These are phyloP conservation scores for Picea glauca DNA, from an alignment of 75 land plant species.

Conservation along the genomic window DNA sequence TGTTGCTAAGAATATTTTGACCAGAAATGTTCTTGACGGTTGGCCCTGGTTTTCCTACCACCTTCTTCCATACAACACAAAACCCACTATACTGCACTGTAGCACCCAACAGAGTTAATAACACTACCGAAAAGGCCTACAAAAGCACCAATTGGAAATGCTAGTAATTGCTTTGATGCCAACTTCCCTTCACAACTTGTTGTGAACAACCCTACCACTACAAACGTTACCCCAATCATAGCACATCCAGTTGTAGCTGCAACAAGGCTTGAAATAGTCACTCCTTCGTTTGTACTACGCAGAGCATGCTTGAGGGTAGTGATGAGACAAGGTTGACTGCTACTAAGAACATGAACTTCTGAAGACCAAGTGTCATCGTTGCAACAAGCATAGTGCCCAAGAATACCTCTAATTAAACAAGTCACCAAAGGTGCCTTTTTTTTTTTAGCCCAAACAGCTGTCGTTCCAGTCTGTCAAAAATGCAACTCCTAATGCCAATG, in stretches of 20 bases:
- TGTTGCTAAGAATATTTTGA: constrained; percentile 67
- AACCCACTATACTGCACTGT: constrained; percentile 84
- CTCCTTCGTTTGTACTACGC: no score
- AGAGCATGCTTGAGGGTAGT: no score
- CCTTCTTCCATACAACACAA: constrained; percentile 86
- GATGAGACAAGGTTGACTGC: constrained; percentile 64
- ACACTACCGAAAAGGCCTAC: constrained; percentile 80
- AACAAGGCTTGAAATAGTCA: constrained; percentile 58
- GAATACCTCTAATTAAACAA: no score
- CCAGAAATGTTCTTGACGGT: constrained; percentile 83
- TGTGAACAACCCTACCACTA: constrained; percentile 57
- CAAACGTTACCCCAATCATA: constrained; percentile 72
- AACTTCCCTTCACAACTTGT: constrained; percentile 33
- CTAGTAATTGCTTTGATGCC: constrained; percentile 52
- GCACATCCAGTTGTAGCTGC: constrained; percentile 84
- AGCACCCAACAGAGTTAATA: constrained; percentile 85
- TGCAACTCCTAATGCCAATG: no score
- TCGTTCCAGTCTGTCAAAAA: no score
- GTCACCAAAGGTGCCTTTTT: no score
- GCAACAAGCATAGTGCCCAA: no score
- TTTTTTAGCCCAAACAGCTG: constrained; percentile 58
- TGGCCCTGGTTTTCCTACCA: constrained; percentile 90
- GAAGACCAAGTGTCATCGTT: no score
- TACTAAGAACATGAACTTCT: constrained; percentile 86
- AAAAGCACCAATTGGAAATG: constrained; percentile 59